Percentiles rank a stretch among this genome's conserved stretches.
Conservation (phyloP, 2,329 filamentous ascomycete species). For the Dothideomycetes sp. region DNA sequence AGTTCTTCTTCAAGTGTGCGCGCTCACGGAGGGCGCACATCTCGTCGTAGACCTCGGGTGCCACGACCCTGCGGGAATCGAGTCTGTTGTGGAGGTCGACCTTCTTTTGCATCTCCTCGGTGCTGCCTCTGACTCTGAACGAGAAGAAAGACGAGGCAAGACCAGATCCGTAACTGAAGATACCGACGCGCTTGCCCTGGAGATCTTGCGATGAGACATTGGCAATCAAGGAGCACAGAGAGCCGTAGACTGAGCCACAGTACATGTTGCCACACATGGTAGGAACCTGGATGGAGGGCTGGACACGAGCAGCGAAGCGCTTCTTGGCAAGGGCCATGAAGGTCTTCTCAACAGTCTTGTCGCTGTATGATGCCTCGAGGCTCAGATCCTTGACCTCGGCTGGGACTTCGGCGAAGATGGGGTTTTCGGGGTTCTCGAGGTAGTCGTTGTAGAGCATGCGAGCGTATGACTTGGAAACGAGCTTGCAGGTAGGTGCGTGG, state of each 20-base stretch:
- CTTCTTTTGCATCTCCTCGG: constrained; percentile 38
- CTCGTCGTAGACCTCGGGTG: constrained; percentile 43
- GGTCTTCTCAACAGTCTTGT: constrained; percentile 46
- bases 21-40: constrained; percentile 45
- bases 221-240: constrained; percentile 39
- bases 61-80: constrained; percentile 35
- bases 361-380: constrained; percentile 39
- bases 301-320: constrained; percentile 40
- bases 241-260: constrained; percentile 43
- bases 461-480: constrained; percentile 46
- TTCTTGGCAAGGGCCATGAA: constrained; percentile 45
- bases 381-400: constrained; percentile 38
- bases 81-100: constrained; percentile 39
- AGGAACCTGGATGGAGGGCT: constrained; percentile 41
- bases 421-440: constrained; percentile 37
- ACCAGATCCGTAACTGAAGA: constrained; percentile 46
- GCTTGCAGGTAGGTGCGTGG: constrained; percentile 46
- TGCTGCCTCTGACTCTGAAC: constrained; percentile 38
- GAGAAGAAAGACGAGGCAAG: constrained; percentile 44
- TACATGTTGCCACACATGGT: constrained; percentile 50
- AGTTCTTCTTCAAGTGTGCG: constrained; percentile 43
- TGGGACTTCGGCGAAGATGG: constrained; percentile 42
- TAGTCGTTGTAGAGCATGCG: constrained; percentile 46
- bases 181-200: constrained; percentile 42
- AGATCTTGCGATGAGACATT: constrained; percentile 37